Evolutionary conservation across 2,329 filamentous ascomycete species (phyloP).

Genomic region (Alternaria triticina): DNA sequence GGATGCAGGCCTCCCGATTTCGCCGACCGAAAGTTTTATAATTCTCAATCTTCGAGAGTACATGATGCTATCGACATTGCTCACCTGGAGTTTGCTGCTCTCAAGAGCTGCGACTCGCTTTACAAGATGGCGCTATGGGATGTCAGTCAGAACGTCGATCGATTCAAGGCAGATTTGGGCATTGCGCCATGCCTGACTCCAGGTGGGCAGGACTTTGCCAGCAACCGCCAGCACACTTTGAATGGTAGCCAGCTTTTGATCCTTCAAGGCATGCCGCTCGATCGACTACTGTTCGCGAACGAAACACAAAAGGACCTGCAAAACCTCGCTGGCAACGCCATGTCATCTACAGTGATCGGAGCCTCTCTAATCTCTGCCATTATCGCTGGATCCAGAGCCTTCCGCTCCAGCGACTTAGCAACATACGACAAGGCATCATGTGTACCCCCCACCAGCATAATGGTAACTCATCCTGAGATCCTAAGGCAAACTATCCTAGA

Average conservation of each 20-base stretch:
- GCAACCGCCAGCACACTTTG: constrained; percentile 65
- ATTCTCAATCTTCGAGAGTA: constrained; percentile 63
- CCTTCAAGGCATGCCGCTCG: constrained; percentile 72
- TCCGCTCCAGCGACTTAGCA: not conserved
- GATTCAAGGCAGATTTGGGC: constrained; percentile 62
- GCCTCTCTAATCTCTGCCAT: constrained; percentile 66
- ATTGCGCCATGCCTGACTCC: constrained; percentile 73
- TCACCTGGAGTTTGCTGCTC: constrained; percentile 57
- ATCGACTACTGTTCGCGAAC: constrained; percentile 67
- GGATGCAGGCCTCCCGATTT: constrained; percentile 64
- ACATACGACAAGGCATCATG: not conserved
- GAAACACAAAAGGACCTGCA: constrained; percentile 66
- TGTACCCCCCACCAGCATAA: too few species aligned
- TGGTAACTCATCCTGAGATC: too few species aligned
- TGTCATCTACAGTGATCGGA: constrained; percentile 76
- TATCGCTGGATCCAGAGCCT: constrained; percentile 44
- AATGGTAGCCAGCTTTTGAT: constrained; percentile 67
- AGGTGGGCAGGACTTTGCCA: constrained; percentile 65
- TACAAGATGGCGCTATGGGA: constrained; percentile 65
- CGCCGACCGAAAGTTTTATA: constrained; percentile 59
- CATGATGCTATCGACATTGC: constrained; percentile 71
- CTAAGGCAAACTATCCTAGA: too few species aligned
- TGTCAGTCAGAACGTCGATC: constrained; percentile 75
- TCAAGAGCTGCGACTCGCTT: constrained; percentile 61
- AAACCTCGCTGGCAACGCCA: constrained; percentile 79